Base-by-base conservation (phyloP, 164 flowering plant genomes). In the Paratinospora sagittata region DNA sequence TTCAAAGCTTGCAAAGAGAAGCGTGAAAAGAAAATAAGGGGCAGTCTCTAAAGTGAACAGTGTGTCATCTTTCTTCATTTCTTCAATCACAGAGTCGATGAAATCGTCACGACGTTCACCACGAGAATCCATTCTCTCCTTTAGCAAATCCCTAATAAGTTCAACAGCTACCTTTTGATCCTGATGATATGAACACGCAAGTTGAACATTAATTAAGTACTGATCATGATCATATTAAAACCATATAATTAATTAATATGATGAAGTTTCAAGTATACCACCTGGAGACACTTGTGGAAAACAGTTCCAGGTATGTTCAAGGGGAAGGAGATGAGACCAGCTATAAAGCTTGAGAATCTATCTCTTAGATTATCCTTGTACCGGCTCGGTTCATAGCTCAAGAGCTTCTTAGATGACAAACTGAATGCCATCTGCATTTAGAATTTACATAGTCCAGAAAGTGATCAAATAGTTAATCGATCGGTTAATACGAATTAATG, bases 81-180 rank as follows among this genome's bases (percentile, higher is more conserved):
- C 84, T 30, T 76, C 78, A 36, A 80, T 8, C 11, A 66, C 2
- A 33, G 6, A 3, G n/a, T 66, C 68, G 9, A 36, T 6, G 49
- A 66, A 66, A 36, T 66, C 68, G 9, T 26, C 47, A 17, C 77
- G 75, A 10, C 70, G 37, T 26, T 68, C 81, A 83, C 68, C 84
- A 74, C 1, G 89, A 5, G n/a, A 17, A 26, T 10, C 6, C 85
- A 47, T 75, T 75, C 97, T 85, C 72, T 89, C 93, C n/a, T 80
- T 69, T 27, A 90, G 77, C 82, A 89, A 69, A 66, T 70, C 74
- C 78, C 83, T 89, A 70, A 94, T 78, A 85, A 86, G 78, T 70
- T 73, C 82, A 88, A 91, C 86, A 71, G 91, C 97, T 69, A 74
- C 89, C 76, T 85, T 85, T 69, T 92, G 83, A 52, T 92, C 96